A percentile compares a stretch with the other conserved stretches of the same genome.
phyloP scores from a whole-genome alignment of 1,284 basidiomycete genomes.

The Trichosporon coremiiforme region DNA sequence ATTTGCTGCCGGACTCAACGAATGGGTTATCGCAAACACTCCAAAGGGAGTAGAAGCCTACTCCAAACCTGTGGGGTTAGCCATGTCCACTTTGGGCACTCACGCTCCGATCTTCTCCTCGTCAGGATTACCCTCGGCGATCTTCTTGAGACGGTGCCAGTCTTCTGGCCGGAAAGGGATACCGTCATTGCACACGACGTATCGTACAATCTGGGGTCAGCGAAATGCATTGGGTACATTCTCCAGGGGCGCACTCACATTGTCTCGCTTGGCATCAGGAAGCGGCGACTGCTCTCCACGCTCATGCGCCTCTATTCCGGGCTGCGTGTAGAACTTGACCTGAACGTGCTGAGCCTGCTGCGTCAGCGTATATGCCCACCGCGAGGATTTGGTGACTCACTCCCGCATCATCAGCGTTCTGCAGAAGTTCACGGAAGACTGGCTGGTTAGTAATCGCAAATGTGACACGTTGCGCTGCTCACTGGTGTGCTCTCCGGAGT shows the following conservation, averaged over 20 bases:
- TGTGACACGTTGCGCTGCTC: constrained; percentile 29
- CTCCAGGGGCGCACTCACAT: constrained; percentile 48
- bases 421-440: constrained; percentile 87
- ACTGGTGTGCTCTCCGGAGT: constrained; percentile 89
- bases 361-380: constrained; percentile 16
- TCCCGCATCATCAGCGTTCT: constrained; percentile 94
- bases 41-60: constrained; percentile 61
- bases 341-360: constrained; percentile 70
- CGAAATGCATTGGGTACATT: neutral
- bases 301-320: constrained; percentile 60
- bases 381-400: constrained; percentile 30
- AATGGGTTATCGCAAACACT: constrained; percentile 76
- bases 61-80: constrained; percentile 50
- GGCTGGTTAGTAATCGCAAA: constrained; percentile 24
- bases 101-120: constrained; percentile 59
- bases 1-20: constrained; percentile 82
- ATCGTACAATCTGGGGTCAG: constrained; percentile 50
- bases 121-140: constrained; percentile 61
- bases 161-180: constrained; percentile 73
- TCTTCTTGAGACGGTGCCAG: constrained; percentile 82
- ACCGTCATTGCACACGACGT: constrained; percentile 83
- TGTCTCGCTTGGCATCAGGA: constrained; percentile 66
- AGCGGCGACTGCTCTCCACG: constrained; percentile 39
- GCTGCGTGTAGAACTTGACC: constrained; percentile 75
- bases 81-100: constrained; percentile 19